A percentile compares a stretch with the other conserved stretches of the same genome.
Conservation (phyloP, 306 rosid genomes). For the Potentilla sterilis region DNA sequence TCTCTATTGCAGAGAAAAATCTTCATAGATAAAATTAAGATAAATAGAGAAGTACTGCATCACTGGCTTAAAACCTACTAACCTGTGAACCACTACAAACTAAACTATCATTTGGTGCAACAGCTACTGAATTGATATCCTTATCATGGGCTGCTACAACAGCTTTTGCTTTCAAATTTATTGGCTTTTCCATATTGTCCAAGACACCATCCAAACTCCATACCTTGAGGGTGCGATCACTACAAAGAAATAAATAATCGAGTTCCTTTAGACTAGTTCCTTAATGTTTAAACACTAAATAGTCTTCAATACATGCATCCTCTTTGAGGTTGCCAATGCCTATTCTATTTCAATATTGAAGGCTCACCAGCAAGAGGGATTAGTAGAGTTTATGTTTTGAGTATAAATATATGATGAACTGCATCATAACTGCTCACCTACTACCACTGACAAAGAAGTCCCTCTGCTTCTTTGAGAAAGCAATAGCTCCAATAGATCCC, state of each 20-base stretch:
- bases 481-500: conserved; percentile 91
- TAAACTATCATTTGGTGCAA: conserved; percentile 94
- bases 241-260: conserved; percentile 28
- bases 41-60: neutral
- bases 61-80: conserved; percentile 28
- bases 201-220: conserved; percentile 75
- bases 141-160: conserved; percentile 94
- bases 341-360: neutral
- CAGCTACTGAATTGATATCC: conserved; percentile 90
- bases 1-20: conserved; percentile 11
- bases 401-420: neutral
- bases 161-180: conserved; percentile 79
- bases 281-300: neutral
- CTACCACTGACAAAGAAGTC: conserved; percentile 96
- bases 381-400: neutral
- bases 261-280: conserved; percentile 16
- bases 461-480: conserved; percentile 67
- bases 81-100: conserved; percentile 99
- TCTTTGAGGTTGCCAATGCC: neutral
- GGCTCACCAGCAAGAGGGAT: neutral
- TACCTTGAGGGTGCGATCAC: conserved; percentile 90
- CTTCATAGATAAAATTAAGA: neutral
- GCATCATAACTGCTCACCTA: conserved; percentile 54
- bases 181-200: conserved; percentile 40
- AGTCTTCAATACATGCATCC: conserved; percentile 4